Evolutionary conservation across 768 basidiomycete species (phyloP).

Genomic region (Cystofilobasidium ferigula): DNA sequence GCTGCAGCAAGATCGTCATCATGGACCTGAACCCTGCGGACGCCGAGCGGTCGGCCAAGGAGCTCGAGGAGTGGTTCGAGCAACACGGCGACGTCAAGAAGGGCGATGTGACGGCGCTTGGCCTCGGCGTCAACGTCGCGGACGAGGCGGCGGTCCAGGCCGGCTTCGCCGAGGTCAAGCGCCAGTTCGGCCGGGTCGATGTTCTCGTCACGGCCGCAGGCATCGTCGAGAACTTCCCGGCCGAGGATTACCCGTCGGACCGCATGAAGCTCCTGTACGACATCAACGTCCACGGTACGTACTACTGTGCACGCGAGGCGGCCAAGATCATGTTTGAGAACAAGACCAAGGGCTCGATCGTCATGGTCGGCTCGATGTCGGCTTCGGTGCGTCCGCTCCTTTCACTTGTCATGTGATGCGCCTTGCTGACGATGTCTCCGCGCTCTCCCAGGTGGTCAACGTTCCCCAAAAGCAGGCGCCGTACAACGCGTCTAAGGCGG

Average conservation of each 20-base stretch:
- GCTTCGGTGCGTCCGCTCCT: slow-evolving; percentile 52
- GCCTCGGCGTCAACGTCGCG: slow-evolving; percentile 77
- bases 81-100: slow-evolving; percentile 47
- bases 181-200: slow-evolving; percentile 52
- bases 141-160: slow-evolving; percentile 66
- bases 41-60: slow-evolving; percentile 55
- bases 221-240: slow-evolving; percentile 77
- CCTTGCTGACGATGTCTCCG: slow-evolving; percentile 5
- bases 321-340: slow-evolving; percentile 80
- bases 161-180: slow-evolving; percentile 54
- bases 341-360: slow-evolving; percentile 58
- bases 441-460: slow-evolving; percentile 57
- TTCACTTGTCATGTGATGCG: neutral
- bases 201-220: slow-evolving; percentile 78
- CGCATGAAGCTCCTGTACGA: slow-evolving; percentile 50
- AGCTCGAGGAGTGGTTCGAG: slow-evolving; percentile 50
- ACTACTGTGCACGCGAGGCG: slow-evolving; percentile 92
- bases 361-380: slow-evolving; percentile 83
- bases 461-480: slow-evolving; percentile 83
- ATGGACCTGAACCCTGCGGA: slow-evolving; percentile 68
- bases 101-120: slow-evolving; percentile 56
- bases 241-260: slow-evolving; percentile 55
- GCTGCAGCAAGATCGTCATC: slow-evolving; percentile 67
- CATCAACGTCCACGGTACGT: slow-evolving; percentile 87
- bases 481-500: slow-evolving; percentile 71